Evolutionary conservation across 164 flowering plant species (phyloP).

Genomic region (Santalum album): DNA sequence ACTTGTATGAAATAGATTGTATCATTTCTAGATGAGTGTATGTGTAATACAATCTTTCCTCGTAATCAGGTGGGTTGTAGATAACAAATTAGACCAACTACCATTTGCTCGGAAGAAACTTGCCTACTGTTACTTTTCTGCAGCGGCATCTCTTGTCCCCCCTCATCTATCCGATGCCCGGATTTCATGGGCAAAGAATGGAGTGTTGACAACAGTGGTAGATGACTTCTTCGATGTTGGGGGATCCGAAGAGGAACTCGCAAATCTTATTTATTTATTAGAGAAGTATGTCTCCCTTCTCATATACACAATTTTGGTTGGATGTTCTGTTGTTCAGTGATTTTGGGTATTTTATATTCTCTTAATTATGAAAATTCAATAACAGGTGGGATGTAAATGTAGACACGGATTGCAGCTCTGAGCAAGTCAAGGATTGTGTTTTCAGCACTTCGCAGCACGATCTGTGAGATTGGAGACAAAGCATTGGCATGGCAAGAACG

Average conservation of each 20-base stretch:
- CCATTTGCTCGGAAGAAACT: constrained; percentile 74
- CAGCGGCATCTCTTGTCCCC: constrained; percentile 40
- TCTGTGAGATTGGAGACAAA: constrained; percentile 54
- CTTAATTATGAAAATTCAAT: constrained; percentile 5
- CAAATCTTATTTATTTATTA: constrained; percentile 37
- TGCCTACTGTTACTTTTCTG: constrained; percentile 69
- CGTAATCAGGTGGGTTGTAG: constrained; percentile 61
- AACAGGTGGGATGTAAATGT: constrained; percentile 47
- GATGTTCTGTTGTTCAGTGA: not conserved
- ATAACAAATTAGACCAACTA: constrained; percentile 64
- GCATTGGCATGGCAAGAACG: constrained; percentile 48
- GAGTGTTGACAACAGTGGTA: constrained; percentile 58
- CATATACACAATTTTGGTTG: not conserved
- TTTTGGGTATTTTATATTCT: not conserved
- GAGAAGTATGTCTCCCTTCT: constrained; percentile 28
- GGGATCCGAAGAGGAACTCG: constrained; percentile 55
- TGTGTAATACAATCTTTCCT: not conserved
- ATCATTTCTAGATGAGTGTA: too few species aligned
- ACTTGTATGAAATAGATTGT: too few species aligned
- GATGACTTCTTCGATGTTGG: constrained; percentile 76
- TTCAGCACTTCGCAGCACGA: constrained; percentile 46
- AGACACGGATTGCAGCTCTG: constrained; percentile 33
- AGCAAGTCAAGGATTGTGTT: constrained; percentile 52
- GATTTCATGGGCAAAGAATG: constrained; percentile 61
- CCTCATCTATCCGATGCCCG: constrained; percentile 66